phyloP scores from a whole-genome alignment of 2,329 filamentous ascomycete species.

The Gliomastix tumulicola region DNA sequence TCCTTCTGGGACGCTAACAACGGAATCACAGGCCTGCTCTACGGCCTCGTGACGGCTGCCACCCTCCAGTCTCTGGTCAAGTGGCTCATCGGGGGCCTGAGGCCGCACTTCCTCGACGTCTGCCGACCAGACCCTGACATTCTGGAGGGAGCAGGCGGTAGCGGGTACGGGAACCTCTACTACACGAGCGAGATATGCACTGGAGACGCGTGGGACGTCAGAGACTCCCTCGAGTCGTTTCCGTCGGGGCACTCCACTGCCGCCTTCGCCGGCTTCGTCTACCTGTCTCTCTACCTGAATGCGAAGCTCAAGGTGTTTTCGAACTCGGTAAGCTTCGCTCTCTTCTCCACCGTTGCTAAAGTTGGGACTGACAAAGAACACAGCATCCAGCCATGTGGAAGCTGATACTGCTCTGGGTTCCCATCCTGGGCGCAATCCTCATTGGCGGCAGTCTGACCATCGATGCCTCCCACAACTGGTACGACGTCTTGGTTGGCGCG shows the following conservation, averaged over 20 bases:
- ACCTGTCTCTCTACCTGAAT: constrained; percentile 67
- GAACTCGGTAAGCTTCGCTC: not conserved
- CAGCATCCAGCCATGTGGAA: constrained; percentile 73
- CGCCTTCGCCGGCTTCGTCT: constrained; percentile 66
- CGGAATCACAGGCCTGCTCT: constrained; percentile 53
- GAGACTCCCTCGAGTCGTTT: constrained; percentile 37
- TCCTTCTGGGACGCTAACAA: constrained; percentile 56
- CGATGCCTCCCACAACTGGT: constrained; percentile 70
- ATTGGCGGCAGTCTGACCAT: constrained; percentile 66
- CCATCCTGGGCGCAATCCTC: constrained; percentile 59
- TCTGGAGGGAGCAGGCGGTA: not conserved
- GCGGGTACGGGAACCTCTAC: not conserved
- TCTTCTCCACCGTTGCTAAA: too few relatives aligned
- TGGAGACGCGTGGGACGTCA: not conserved
- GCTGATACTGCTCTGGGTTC: constrained; percentile 56
- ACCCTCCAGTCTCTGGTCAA: constrained; percentile 58
- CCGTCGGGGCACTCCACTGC: constrained; percentile 70
- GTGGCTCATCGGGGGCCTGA: constrained; percentile 64
- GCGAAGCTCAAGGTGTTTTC: constrained; percentile 62
- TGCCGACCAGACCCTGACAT: constrained; percentile 38
- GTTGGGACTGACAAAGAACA: too few relatives aligned
- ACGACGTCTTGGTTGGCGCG: constrained; percentile 62
- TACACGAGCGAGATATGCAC: not conserved
- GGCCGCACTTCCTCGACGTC: constrained; percentile 66
- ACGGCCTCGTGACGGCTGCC: constrained; percentile 49